Conservation (phyloP, 1,284 basidiomycete species). For the Trichosporon asahii region DNA sequence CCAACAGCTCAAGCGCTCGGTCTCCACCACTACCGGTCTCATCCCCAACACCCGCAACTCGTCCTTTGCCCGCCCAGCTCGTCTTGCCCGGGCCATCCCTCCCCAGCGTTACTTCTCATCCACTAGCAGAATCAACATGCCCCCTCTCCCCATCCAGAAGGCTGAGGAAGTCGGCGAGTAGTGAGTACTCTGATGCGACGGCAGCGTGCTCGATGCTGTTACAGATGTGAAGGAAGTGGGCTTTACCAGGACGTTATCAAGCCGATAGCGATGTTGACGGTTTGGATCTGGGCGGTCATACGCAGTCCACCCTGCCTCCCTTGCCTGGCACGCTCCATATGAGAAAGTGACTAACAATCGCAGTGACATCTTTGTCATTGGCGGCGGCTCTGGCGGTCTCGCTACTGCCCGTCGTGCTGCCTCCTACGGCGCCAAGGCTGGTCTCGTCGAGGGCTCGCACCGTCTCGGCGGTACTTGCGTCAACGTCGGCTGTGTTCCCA, state of each 20-base stretch:
- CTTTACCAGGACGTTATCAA: too few relatives aligned
- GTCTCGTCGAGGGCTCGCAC: slow-evolving; percentile 75
- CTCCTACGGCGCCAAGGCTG: slow-evolving; percentile 93
- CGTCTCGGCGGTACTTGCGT: slow-evolving; percentile 93
- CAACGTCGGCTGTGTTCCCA: slow-evolving; percentile 56
- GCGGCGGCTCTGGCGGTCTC: slow-evolving; percentile 52
- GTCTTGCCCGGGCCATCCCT: not conserved
- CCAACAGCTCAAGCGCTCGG: not conserved
- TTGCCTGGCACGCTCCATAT: not conserved
- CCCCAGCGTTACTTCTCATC: slow-evolving; percentile 27
- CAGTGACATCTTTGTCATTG: slow-evolving; percentile 50
- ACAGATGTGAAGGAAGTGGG: too few relatives aligned
- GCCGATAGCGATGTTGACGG: too few relatives aligned
- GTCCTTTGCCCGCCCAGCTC: not conserved
- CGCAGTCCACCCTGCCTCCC: not conserved
- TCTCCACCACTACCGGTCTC: not conserved
- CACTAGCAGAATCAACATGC: slow-evolving; percentile 38
- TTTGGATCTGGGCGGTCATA: too few relatives aligned
- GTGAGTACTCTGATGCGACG: slow-evolving; percentile 38
- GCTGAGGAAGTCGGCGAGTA: slow-evolving; percentile 45
- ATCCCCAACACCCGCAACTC: not conserved
- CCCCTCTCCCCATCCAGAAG: slow-evolving; percentile 44
- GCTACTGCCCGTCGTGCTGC: slow-evolving; percentile 63
- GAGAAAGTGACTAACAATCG: not conserved
- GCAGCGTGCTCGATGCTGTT: too few relatives aligned